Base-by-base conservation (phyloP, 257 asterid genomes). In the Linderniella brevidens region DNA sequence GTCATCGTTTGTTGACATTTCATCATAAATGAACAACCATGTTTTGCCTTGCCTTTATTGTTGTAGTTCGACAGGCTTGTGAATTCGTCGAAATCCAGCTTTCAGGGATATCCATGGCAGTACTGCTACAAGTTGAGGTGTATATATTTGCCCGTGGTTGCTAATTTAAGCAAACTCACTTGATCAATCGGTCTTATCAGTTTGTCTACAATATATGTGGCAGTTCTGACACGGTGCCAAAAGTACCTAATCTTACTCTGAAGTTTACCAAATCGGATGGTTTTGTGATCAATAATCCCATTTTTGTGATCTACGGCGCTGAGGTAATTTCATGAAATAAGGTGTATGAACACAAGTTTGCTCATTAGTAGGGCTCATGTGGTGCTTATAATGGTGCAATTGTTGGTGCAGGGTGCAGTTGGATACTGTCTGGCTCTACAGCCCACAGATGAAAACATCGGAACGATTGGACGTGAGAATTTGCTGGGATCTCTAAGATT, bases 351-450 rank as follows among this genome's bases (percentile, higher is more conserved):
- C 11, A 11, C 40, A 37, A 6, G 40, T 37, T 11, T 6, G 11
- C 8, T 6, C 11, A 37, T 11, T 37, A 6, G 8, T 11, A 37
- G 11, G 8, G 8, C 40, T 8, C 11, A 8, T 37, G 8, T 37
- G 40, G 40, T 37, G 8, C 40, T 37, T 37, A 37, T 37, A 11
- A 37, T 6, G 11, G 49, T 19, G 67, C 19, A 54, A 52, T 55
- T 54, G 63, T 14, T 61, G 54, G 48, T 76, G 53, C 81, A 85
- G 95, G 95, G 88, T 58, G 78, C 85, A 32, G 66, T 64, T 75
- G 95, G 95, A 58, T 77, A 77, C 68, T 85, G 95, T 73, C 71
- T 85, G 57, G 95, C 95, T 13, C 36, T 85, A 55, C 85, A 85
- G 64, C 69, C 77, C 19, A 44, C 71, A 18, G 75, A 68, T 29